Conservation (phyloP, 2,329 filamentous ascomycete genomes). For the Alternaria sp. region DNA sequence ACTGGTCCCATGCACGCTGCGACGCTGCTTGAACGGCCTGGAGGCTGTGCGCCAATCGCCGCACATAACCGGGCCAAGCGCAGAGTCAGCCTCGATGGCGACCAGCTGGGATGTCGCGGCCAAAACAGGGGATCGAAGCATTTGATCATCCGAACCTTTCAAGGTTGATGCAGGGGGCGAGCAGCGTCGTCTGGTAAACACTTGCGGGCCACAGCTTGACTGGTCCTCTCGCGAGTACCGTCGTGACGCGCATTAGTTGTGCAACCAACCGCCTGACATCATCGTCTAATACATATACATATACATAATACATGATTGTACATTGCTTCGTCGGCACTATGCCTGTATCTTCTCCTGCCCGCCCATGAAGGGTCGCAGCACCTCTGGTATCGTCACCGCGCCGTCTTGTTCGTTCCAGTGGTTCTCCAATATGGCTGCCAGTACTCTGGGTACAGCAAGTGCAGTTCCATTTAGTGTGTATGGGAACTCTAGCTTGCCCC, state of each 20-base stretch:
- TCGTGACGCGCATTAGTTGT: not conserved
- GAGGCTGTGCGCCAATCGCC: slow-evolving; percentile 40
- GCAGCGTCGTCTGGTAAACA: slow-evolving; percentile 15
- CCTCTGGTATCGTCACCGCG: slow-evolving; percentile 78
- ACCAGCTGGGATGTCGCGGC: slow-evolving; percentile 25
- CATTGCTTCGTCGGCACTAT: slow-evolving; percentile 20
- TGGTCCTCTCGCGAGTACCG: not conserved
- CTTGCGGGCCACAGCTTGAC: not conserved
- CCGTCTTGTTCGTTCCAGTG: slow-evolving; percentile 78
- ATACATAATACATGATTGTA: not conserved
- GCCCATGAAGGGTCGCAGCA: slow-evolving; percentile 84
- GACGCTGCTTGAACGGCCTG: slow-evolving; percentile 22
- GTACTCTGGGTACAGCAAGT: slow-evolving; percentile 84
- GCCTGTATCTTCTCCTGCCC: slow-evolving; percentile 46
- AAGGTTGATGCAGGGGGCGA: slow-evolving; percentile 11
- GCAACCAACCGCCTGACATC: slow-evolving; percentile 5
- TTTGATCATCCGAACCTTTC: slow-evolving; percentile 13
- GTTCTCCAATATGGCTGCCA: slow-evolving; percentile 90
- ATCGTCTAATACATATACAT: not conserved
- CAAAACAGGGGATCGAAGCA: slow-evolving; percentile 28
- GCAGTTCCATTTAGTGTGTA: slow-evolving; percentile 96
- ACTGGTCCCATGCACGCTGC: slow-evolving; percentile 24
- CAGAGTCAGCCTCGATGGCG: slow-evolving; percentile 38
- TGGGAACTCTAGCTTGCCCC: slow-evolving; percentile 72
- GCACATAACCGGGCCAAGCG: slow-evolving; percentile 39